Base-by-base conservation (phyloP, 1,139 yeast genomes). In the Saccharomycopsis crataegensis region DNA sequence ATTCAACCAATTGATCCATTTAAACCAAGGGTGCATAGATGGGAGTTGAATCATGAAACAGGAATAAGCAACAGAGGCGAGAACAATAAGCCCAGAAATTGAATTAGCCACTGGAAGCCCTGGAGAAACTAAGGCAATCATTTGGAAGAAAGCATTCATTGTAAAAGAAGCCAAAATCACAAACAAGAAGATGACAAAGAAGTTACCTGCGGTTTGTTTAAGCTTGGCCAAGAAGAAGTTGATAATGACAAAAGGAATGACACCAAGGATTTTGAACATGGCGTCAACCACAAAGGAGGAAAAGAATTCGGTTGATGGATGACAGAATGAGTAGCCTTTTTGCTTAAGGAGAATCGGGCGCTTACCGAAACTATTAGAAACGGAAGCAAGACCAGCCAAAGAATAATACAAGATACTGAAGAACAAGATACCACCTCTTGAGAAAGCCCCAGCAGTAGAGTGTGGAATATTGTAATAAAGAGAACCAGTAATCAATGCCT, bases 21-120 rank as follows among this genome's bases (percentile, higher is more conserved):
- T 75, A 62, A 80, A 79, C 84, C 85, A 80, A 41, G 82, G 82
- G 59, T 75, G 83, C 84, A 81, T 80, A 0, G 76, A 70, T 7
- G 80, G 80, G 49, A 76, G 66, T 61, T 79, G 85, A 59, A 80
- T 73, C 73, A 76, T 74, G 67, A 75, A 80, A 36, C 82, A 78
- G 22, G 82, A 73, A 61, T 79, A 80, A 63, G 78, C 67, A 55
- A 78, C 70, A 47, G 76, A 60, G 1, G 77, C 75, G 64, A 79
- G 65, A 61, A 79, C 67, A 40, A 74, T 57, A 6, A 78, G 61
- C 62, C 83, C 82, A 17, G 80, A 73, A 53, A 79, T 64, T 0
- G 82, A 73, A 63, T 76, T 77, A 0, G 85, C 82, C 57, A 71
- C 76, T 8, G 81, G 67, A 48, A 77, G 66, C 2, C 74, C 66